Evolutionary conservation across 2,329 filamentous ascomycete genomes (phyloP), one percentile per base, ranked within the genome.

Genomic region (Monilinia vaccinii-corymbosi): DNA sequence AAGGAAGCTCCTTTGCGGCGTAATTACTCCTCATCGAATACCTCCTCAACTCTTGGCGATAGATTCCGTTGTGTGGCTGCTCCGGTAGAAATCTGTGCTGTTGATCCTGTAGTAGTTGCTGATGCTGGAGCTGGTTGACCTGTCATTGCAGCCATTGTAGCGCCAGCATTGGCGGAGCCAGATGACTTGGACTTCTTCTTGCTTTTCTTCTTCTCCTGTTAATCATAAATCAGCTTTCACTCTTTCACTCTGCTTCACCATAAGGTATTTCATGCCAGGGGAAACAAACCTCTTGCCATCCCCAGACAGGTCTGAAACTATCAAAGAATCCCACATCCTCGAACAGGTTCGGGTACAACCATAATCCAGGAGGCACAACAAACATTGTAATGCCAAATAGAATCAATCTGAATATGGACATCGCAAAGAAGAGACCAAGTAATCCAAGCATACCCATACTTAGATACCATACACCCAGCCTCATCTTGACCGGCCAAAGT

Each of bases 321-420:
- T 99, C 94, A 75, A 99, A 88, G 77, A 99, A 97, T 9, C 93
- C 96, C 32, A 99, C 94, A 72, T 99, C 94, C 74, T 99, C 94
- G 78, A 97, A 99, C 23, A 99, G 78, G 72, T 99, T 99, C 52
- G 94, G 94, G 76, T 93, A 99, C 48, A 99, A 81, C 94, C 94
- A 99, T n/a, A 99, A 80, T 69, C 94, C 94, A 3, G 94, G 94
- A 4, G 92, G 78, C 0, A 84, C 80, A 18, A 81, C 80, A 71
- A 97, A 96, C 75, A 96, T 91, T 25, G 94, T 97, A 72, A 96
- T 76, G 72, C 90, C 87, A 78, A 99, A 99, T 32, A 60, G 79
- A 63, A 99, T 96, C 60, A 97, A 81, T 62, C 94, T 86, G 82
- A 99, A 91, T 71, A 99, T 96, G 7, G 93, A 89, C 94, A 99